Evolutionary conservation across 371 early-diverging fungal species (phyloP), one percentile per base, ranked within the genome.

Genomic region (Coemansia sp.): DNA sequence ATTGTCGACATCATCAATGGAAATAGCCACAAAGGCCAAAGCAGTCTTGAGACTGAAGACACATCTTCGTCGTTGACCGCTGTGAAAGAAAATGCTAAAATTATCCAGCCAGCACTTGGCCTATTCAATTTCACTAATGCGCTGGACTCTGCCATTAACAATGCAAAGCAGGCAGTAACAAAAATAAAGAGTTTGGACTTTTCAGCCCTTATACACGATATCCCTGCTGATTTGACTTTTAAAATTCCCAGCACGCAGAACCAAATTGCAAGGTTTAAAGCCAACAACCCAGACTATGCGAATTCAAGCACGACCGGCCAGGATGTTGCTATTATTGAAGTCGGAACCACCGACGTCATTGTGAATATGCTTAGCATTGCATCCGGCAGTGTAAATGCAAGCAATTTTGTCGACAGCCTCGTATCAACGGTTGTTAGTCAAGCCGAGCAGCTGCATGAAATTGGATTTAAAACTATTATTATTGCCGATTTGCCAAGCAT

Each of bases 161-260:
- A 10, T 30, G 52, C 52, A 51, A 40, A 40, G 40, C 40, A 40
- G 11, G 40, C 40, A 6, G 11, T 40, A 6, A 40, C 6, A 11
- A 40, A 11, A 6, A 40, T 40, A 6, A 40, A 40, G 11, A 40
- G 8, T 11, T 8, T 40, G 40, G 40, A 40, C 11, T 40, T 40
- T 11, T 8, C 40, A 6, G 11, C 8, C 40, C 11, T 40, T 51
- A 9, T 51, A n/a, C 35, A n/a, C 7, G 26, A 4, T 14, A 51
- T 5, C 52, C 32, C 52, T 26, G 52, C 30, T 34, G 30, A 32
- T 9, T 16, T 45, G n/a, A n/a, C 45, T n/a, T 38, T 60, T 39
- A 53, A 59, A 8, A 57, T 70, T 30, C 71, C 71, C 7, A 73
- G 65, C 57, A 43, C 50, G 13, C 57, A 73, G 45, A 49, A 59